Percentiles rank a stretch among this genome's conserved stretches.
phyloP scores from a whole-genome alignment of 805 yeast species.

The Pichia thaimueangensis region DNA sequence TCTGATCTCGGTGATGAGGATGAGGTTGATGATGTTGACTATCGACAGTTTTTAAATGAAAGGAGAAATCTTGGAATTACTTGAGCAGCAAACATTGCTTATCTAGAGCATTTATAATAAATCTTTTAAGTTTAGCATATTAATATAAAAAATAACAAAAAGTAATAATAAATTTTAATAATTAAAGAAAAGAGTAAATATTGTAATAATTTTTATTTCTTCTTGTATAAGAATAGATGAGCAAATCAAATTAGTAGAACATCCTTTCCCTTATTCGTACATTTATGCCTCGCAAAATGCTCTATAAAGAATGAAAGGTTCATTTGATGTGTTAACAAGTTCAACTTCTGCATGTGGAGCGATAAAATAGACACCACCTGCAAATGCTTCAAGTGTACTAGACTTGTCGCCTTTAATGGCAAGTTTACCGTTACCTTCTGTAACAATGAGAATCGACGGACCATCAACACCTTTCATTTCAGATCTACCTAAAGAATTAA shows the following conservation, averaged over 20 bases:
- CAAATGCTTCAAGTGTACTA: constrained; percentile 41
- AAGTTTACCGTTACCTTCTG: constrained; percentile 70
- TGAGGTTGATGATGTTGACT: constrained; percentile 11
- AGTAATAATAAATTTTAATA: too few species aligned
- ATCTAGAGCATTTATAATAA: too few species aligned
- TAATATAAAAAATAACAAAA: too few species aligned
- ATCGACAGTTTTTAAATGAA: constrained; percentile 8
- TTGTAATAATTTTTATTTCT: too few species aligned
- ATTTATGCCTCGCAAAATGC: constrained; percentile 76
- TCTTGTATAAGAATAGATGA: too few species aligned
- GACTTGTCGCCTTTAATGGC: constrained; percentile 37
- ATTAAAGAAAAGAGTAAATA: too few species aligned
- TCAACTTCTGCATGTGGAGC: constrained; percentile 70
- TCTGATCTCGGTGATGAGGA: constrained; percentile 42
- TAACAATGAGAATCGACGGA: constrained; percentile 80
- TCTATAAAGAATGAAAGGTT: constrained; percentile 70
- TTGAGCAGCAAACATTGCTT: too few species aligned
- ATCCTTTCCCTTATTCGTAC: too few species aligned
- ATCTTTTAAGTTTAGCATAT: too few species aligned
- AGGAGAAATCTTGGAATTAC: too few species aligned
- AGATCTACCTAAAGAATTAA: constrained; percentile 48
- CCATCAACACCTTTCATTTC: constrained; percentile 62
- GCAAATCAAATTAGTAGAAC: too few species aligned
- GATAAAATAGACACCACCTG: constrained; percentile 80
- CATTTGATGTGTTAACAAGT: constrained; percentile 40